Evolutionary conservation across 495 filamentous ascomycete species (phyloP), one percentile per base, ranked within the genome.

Genomic region (Penicillium psychrofluorescens): DNA sequence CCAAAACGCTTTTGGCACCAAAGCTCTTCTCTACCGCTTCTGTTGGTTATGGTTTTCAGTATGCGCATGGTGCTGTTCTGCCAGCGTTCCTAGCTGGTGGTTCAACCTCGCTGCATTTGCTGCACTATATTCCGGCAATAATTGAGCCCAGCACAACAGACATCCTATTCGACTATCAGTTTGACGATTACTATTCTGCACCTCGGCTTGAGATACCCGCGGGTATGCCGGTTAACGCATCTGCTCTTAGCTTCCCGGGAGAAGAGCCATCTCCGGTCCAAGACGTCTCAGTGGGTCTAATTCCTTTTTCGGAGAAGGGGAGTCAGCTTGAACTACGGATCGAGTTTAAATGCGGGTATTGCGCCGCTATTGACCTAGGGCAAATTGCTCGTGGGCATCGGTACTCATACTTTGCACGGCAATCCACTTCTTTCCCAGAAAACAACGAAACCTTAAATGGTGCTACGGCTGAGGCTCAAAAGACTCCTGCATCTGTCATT

Each of bases 21-120:
- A 36, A 16, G 2, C 48, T 63, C 2, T 12, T 13, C 7, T 11
- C 5, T 8, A 45, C 38, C 2, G 22, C 12, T 2, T 31, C 28
- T 1, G 47, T 22, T 1, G 63, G 61, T 7, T 64, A 63, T 45
- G 63, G 56, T 1, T 62, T 67, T 29, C 63, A 67, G 51, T 67
- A 63, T 46, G 36, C 16, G 11, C 38, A 57, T 40, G 63, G 63
- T 0, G 9, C 54, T 11, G 30, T 67, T 11, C 44, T 67, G 12
- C 63, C 63, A 2, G 48, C 59, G 4, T 38, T 61, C 8, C 45
- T 64, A 3, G 12, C 38, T 2, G 53, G 51, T 1, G 49, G 49
- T 5, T 8, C 16, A 10, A 41, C 40, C 2, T 43, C 52, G 12
- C 37, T 55, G 8, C 57, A 56, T 44, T 45, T 67, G 7, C 39